Percentiles rank a stretch among this genome's conserved stretches.
Evolutionary conservation across 441 rosid genomes (phyloP).

Genomic region (Lepidium campestre): DNA sequence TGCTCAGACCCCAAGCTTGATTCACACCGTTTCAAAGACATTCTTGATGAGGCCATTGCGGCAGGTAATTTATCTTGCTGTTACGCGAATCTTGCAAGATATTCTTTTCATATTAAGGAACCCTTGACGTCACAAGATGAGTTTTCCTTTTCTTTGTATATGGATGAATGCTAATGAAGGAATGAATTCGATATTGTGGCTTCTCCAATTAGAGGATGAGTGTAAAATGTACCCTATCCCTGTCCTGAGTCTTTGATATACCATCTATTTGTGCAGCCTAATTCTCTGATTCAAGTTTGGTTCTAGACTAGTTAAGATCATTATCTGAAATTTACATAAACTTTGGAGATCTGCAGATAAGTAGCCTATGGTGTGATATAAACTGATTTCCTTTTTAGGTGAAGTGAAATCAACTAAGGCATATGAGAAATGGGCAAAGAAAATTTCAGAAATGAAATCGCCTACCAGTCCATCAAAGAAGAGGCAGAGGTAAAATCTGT

Average conservation of each 20-base stretch:
- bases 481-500: conserved; percentile 42
- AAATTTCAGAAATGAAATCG: conserved; percentile 56
- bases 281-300: background rate
- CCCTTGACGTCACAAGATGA: background rate
- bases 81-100: background rate
- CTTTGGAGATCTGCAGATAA: background rate
- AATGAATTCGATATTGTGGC: background rate
- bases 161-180: background rate
- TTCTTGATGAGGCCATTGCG: conserved; percentile 66
- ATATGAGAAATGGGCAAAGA: conserved; percentile 74
- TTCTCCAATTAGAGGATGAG: background rate
- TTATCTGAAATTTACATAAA: background rate
- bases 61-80: conserved; percentile 35
- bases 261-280: background rate
- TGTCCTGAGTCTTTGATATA: background rate
- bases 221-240: background rate
- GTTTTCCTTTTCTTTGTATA: background rate
- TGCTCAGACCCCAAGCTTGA: conserved; percentile 88
- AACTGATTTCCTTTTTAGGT: conserved; percentile 33
- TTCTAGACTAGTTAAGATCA: background rate
- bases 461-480: conserved; percentile 55
- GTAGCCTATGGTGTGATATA: background rate
- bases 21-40: conserved; percentile 80
- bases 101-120: background rate
- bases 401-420: conserved; percentile 63